These are phyloP conservation scores for Pyrus pyrifolia DNA, from an alignment of 306 rosid genomes.

Conservation along the genomic window DNA sequence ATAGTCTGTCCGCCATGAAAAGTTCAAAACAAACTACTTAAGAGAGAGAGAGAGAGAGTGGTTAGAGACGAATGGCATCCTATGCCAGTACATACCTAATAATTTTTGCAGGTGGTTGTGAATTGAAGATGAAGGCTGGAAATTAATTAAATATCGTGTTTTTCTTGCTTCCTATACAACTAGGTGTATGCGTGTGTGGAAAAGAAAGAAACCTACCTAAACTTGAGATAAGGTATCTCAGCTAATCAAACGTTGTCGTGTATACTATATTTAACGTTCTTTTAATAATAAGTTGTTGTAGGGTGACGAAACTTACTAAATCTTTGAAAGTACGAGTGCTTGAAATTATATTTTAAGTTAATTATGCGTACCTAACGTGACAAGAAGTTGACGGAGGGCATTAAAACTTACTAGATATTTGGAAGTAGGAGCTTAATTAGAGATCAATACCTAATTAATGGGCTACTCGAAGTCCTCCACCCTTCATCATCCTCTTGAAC, in stretches of 20 bases:
- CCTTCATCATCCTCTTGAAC: constrained; percentile 82
- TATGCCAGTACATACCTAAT: background rate
- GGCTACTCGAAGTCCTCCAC: constrained; percentile 16
- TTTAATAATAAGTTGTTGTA: background rate
- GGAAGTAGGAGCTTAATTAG: background rate
- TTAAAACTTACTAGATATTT: background rate
- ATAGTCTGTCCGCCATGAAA: constrained; percentile 5
- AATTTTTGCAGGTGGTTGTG: background rate
- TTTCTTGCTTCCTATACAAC: background rate
- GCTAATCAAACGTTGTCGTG: background rate
- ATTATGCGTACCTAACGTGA: background rate
- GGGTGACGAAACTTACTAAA: background rate
- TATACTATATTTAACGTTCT: no score
- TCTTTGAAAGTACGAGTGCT: background rate
- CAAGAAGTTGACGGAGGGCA: background rate
- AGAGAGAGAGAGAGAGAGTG: background rate
- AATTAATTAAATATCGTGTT: background rate
- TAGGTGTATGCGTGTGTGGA: background rate
- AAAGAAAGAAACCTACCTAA: background rate
- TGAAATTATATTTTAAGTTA: background rate
- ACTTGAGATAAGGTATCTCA: background rate
- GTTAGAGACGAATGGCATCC: background rate
- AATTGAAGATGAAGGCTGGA: background rate
- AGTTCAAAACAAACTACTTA: background rate
- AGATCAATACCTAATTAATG: background rate